Percentiles rank a stretch among this genome's conserved stretches.
Conservation (phyloP, 106 monocot genomes). For the Dioscorea alata region DNA sequence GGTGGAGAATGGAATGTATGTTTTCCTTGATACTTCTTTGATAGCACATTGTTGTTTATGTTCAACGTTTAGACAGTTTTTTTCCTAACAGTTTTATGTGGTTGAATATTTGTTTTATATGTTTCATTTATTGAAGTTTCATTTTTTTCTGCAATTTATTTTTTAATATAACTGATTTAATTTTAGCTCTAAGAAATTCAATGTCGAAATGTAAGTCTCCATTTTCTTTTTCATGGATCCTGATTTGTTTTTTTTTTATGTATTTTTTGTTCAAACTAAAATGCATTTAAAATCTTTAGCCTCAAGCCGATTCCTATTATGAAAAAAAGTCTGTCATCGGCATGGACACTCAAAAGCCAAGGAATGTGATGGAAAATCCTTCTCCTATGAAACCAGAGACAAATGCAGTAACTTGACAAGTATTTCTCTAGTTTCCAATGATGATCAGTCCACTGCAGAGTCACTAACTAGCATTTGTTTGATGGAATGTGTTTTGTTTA, state of each 20-base stretch:
- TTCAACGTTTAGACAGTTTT: too few species aligned
- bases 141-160: background rate
- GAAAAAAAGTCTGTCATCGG: conserved; percentile 7
- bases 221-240: background rate
- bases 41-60: too few species aligned
- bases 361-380: conserved; percentile 15
- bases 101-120: too few species aligned
- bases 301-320: background rate
- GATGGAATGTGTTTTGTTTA: too few species aligned
- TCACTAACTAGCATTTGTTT: background rate
- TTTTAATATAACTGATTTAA: background rate
- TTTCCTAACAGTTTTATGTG: too few species aligned
- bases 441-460: conserved; percentile 3
- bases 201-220: background rate
- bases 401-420: conserved; percentile 11
- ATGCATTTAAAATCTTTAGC: background rate
- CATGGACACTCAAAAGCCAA: conserved; percentile 1
- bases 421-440: conserved; percentile 10
- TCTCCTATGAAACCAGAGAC: conserved; percentile 5
- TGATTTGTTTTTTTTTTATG: background rate
- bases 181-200: background rate
- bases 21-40: too few species aligned
- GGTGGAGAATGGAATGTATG: conserved; percentile 95
- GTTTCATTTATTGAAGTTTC: background rate
- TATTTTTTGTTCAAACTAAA: background rate